Percentiles rank a stretch among this genome's conserved stretches.
These are phyloP conservation scores for Urtica urens DNA, from an alignment of 306 rosid species.

Conservation along the genomic window DNA sequence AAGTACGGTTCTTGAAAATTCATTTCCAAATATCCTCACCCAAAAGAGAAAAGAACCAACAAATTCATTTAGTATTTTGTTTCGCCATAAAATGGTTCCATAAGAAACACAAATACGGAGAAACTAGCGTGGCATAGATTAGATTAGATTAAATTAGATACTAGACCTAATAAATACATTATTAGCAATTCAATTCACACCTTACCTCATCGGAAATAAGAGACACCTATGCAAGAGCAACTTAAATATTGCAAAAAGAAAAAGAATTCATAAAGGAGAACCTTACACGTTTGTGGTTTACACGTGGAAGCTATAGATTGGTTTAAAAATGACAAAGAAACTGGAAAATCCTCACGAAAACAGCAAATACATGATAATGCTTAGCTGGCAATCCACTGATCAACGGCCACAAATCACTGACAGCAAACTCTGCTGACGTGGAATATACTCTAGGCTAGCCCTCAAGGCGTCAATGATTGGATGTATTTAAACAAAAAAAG, in stretches of 20 bases:
- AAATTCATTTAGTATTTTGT: neutral
- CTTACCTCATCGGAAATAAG: neutral
- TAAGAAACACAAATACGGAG: neutral
- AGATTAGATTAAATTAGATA: no score
- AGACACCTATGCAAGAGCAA: neutral
- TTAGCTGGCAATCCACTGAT: slow-evolving; percentile 63
- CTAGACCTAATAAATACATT: neutral
- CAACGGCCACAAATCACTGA: slow-evolving; percentile 36
- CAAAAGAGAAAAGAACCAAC: no score
- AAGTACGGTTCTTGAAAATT: neutral
- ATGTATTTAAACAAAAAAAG: slow-evolving; percentile 16
- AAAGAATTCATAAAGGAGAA: neutral
- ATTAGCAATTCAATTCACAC: neutral
- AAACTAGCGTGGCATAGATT: neutral
- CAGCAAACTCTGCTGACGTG: slow-evolving; percentile 38
- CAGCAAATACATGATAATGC: slow-evolving; percentile 40
- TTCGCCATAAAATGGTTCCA: neutral
- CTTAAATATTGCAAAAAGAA: neutral
- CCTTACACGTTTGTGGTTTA: slow-evolving; percentile 16
- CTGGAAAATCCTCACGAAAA: slow-evolving; percentile 13
- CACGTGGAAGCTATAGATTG: slow-evolving; percentile 28
- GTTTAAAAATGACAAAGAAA: slow-evolving; percentile 13
- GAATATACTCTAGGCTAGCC: slow-evolving; percentile 30
- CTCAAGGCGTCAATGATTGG: slow-evolving; percentile 67
- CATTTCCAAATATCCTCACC: neutral